phyloP scores from a whole-genome alignment of 1,284 basidiomycete genomes.

The Fistulinella cinereoalba region DNA sequence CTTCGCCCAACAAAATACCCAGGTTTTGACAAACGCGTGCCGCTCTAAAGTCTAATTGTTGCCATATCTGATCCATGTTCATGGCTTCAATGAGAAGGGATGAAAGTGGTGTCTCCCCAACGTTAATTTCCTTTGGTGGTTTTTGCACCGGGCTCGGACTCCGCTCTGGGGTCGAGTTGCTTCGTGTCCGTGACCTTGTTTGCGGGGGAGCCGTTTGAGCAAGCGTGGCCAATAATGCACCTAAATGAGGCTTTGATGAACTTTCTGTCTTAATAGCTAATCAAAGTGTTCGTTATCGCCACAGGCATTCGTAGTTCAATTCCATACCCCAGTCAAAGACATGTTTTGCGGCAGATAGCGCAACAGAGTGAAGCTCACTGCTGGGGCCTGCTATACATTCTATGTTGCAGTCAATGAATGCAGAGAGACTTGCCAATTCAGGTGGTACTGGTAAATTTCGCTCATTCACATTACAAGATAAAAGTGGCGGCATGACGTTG shows the following conservation, averaged over 20 bases:
- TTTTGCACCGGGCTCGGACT: conserved; percentile 36
- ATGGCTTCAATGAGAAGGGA: conserved; percentile 81
- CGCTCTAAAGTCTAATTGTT: conserved; percentile 80
- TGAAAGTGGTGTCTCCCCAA: conserved; percentile 72
- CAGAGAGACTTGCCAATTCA: conserved; percentile 49
- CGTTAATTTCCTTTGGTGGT: conserved; percentile 34
- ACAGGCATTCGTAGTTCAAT: conserved; percentile 7
- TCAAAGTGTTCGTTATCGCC: conserved; percentile 3
- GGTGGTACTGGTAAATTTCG: conserved; percentile 29
- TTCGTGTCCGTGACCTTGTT: conserved; percentile 63
- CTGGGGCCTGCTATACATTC: conserved; percentile 58
- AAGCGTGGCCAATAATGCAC: conserved; percentile 66
- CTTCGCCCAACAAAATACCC: conserved; percentile 38
- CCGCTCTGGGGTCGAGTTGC: conserved; percentile 43
- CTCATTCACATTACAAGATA: conserved; percentile 18
- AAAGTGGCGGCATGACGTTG: too few relatives aligned
- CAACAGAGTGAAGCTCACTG: conserved; percentile 53
- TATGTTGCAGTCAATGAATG: conserved; percentile 50
- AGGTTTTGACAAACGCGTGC: conserved; percentile 66
- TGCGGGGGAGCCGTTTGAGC: conserved; percentile 59
- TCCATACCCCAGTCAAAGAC: conserved; percentile 78
- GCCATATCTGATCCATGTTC: conserved; percentile 89
- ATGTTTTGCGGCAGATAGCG: conserved; percentile 70
- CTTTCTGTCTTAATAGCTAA: conserved; percentile 65
- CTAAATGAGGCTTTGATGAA: conserved; percentile 61